Percentiles rank a stretch among this genome's conserved stretches.
These are phyloP conservation scores for Chaetomidium leptoderma DNA, from an alignment of 495 filamentous ascomycete species.

Conservation along the genomic window DNA sequence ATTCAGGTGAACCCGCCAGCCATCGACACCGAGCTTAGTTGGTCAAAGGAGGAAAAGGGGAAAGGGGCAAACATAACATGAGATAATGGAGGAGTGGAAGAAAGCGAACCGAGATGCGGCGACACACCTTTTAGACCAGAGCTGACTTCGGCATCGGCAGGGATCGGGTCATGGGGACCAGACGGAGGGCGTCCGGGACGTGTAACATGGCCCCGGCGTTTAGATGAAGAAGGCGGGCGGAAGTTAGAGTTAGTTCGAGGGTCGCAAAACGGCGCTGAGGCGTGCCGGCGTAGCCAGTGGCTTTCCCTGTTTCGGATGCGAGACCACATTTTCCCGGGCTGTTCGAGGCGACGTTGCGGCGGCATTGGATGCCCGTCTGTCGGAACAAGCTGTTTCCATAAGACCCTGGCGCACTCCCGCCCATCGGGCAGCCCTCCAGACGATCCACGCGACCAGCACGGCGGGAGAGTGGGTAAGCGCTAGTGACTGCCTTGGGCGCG, in stretches of 20 bases:
- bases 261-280: constrained; percentile 28
- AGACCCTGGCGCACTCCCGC: neutral
- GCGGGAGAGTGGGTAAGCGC: neutral
- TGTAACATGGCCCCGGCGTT: constrained; percentile 27
- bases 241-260: too few species aligned
- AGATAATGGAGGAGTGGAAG: neutral
- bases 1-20: constrained; percentile 17
- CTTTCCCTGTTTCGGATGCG: constrained; percentile 27
- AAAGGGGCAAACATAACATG: neutral
- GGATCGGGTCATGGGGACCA: constrained; percentile 10
- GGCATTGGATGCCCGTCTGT: neutral
- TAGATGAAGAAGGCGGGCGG: constrained; percentile 15
- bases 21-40: constrained; percentile 14
- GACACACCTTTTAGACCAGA: constrained; percentile 19
- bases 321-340: constrained; percentile 17
- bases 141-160: neutral
- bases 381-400: constrained; percentile 12
- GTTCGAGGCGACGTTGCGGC: neutral
- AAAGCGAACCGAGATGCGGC: constrained; percentile 12
- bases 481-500: neutral
- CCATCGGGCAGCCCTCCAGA: neutral
- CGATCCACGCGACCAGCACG: neutral
- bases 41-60: neutral
- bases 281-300: constrained; percentile 21
- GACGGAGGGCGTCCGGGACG: constrained; percentile 25